Percentiles rank a stretch among this genome's conserved stretches.
These are phyloP conservation scores for Amylocystis lapponica DNA, from an alignment of 768 basidiomycete species.

Conservation along the genomic window DNA sequence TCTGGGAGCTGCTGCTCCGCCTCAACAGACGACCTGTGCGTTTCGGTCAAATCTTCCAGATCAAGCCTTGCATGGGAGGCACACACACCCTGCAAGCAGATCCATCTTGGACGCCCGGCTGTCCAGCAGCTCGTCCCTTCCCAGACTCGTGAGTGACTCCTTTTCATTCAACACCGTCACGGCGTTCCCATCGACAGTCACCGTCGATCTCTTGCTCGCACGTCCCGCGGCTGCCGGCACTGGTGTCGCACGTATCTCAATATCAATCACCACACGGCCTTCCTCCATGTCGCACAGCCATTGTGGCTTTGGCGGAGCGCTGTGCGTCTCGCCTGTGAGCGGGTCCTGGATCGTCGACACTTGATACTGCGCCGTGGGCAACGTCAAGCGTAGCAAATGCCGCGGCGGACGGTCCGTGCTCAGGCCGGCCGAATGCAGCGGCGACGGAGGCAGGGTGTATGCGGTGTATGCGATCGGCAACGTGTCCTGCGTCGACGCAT, in stretches of 20 bases:
- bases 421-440: slow-evolving; percentile 69
- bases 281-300: slow-evolving; percentile 71
- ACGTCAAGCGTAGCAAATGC: slow-evolving; percentile 69
- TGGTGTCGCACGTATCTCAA: slow-evolving; percentile 47
- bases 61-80: too few relatives aligned
- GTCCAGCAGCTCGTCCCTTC: slow-evolving; percentile 73
- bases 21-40: slow-evolving; percentile 46
- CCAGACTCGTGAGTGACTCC: slow-evolving; percentile 64
- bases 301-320: slow-evolving; percentile 54
- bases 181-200: slow-evolving; percentile 36
- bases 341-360: slow-evolving; percentile 76
- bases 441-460: slow-evolving; percentile 76
- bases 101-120: slow-evolving; percentile 61
- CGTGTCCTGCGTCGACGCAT: slow-evolving; percentile 15
- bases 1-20: slow-evolving; percentile 52
- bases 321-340: slow-evolving; percentile 61
- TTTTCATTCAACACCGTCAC: slow-evolving; percentile 62
- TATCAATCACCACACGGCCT: slow-evolving; percentile 51
- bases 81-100: slow-evolving; percentile 59
- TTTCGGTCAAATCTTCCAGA: too few relatives aligned
- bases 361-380: slow-evolving; percentile 82
- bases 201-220: slow-evolving; percentile 29
- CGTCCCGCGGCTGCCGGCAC: slow-evolving; percentile 27
- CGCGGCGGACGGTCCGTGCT: slow-evolving; percentile 48
- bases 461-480: slow-evolving; percentile 57